Evolutionary conservation across 768 basidiomycete genomes (phyloP).

Genomic region (Cystoderma amianthinum): DNA sequence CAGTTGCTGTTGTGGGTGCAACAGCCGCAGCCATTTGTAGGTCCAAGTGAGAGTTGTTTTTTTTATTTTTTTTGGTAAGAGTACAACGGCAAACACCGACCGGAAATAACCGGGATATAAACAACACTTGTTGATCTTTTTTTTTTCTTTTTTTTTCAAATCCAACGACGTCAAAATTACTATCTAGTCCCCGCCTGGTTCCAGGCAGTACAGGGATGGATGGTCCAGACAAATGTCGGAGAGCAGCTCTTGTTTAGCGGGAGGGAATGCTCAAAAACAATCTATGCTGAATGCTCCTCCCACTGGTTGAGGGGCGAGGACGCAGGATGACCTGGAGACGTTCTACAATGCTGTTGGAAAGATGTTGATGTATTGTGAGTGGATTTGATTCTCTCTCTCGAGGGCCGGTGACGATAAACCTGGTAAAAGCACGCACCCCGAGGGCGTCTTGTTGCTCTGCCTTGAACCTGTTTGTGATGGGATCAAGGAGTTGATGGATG

Average conservation of each 20-base stretch:
- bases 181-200: slow-evolving; percentile 51
- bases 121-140: too few species aligned
- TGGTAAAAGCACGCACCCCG: slow-evolving; percentile 87
- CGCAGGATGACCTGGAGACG: slow-evolving; percentile 88
- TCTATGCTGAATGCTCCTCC: slow-evolving; percentile 89
- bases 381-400: slow-evolving; percentile 6
- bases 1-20: slow-evolving; percentile 5
- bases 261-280: slow-evolving; percentile 76
- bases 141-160: slow-evolving; percentile 16
- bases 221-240: slow-evolving; percentile 90
- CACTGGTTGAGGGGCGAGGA: slow-evolving; percentile 85
- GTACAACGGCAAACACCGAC: slow-evolving; percentile 12
- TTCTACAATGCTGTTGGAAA: slow-evolving; percentile 40
- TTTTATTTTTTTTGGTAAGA: background rate
- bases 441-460: slow-evolving; percentile 34
- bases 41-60: background rate
- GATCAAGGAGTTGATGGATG: slow-evolving; percentile 34
- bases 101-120: slow-evolving; percentile 23
- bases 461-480: slow-evolving; percentile 13
- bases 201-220: slow-evolving; percentile 47
- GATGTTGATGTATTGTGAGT: slow-evolving; percentile 13
- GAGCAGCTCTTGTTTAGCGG: slow-evolving; percentile 39
- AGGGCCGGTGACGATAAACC: slow-evolving; percentile 70
- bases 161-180: slow-evolving; percentile 79
- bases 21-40: slow-evolving; percentile 9